Conservation (phyloP, 352 stramenopile species). For the Globisporangium yorkense region DNA sequence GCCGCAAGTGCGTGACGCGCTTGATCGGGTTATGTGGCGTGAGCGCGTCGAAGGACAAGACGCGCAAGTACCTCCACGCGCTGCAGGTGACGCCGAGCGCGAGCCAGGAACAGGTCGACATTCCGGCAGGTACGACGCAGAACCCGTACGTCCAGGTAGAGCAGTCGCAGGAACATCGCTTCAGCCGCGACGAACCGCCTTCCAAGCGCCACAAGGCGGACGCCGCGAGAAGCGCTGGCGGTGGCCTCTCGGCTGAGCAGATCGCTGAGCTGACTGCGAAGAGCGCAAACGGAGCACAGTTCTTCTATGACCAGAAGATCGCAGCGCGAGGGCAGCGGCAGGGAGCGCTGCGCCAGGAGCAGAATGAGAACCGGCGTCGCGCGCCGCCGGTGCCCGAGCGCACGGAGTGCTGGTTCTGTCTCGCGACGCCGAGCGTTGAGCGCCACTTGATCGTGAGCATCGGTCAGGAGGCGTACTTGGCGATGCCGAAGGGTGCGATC, state of each 20-base stretch:
- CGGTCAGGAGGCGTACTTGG: conserved; percentile 69
- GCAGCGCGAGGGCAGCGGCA: conserved; percentile 46
- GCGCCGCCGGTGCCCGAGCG: conserved; percentile 36
- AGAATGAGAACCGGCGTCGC: conserved; percentile 15
- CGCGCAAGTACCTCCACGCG: conserved; percentile 76
- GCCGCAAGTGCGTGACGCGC: conserved; percentile 57
- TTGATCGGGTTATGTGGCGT: conserved; percentile 66
- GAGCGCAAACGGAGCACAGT: conserved; percentile 35
- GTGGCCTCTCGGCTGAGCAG: conserved; percentile 54
- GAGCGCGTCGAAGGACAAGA: conserved; percentile 58
- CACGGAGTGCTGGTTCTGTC: conserved; percentile 83
- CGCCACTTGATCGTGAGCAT: conserved; percentile 82
- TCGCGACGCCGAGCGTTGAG: conserved; percentile 70
- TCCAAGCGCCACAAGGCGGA: conserved; percentile 41
- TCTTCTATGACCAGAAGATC: conserved; percentile 74
- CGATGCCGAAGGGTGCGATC: conserved; percentile 78
- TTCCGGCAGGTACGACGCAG: conserved; percentile 64
- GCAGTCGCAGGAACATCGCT: conserved; percentile 1
- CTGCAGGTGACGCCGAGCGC: conserved; percentile 48
- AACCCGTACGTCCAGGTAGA: conserved; percentile 51
- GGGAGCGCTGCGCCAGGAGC: conserved; percentile 24
- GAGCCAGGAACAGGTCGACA: conserved; percentile 37
- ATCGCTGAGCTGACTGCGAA: conserved; percentile 56
- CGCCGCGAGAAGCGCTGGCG: conserved; percentile 7
- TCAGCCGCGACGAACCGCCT: conserved; percentile 17